phyloP scores from a whole-genome alignment of 495 filamentous ascomycete genomes.

The Tuber borchii region DNA sequence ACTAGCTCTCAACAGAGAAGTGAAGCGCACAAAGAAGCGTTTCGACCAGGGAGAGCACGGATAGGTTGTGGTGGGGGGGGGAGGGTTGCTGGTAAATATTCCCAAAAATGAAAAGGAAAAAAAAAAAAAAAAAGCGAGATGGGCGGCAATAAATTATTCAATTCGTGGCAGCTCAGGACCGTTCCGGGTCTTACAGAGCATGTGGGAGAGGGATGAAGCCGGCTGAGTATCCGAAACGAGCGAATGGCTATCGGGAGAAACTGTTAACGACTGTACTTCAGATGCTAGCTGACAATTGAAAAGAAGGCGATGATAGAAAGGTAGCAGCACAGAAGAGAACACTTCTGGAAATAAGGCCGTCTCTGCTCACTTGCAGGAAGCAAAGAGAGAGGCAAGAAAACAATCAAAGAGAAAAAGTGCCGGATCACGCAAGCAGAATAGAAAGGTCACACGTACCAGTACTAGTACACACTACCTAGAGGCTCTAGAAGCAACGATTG shows the following conservation, averaged over 20 bases:
- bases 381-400: background rate
- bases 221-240: background rate
- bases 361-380: background rate
- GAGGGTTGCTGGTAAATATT: background rate
- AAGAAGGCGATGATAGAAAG: background rate
- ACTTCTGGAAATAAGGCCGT: conserved; percentile 1
- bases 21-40: conserved; percentile 1
- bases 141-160: background rate
- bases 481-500: background rate
- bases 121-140: background rate
- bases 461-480: background rate
- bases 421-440: background rate
- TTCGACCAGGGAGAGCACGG: background rate
- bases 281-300: background rate
- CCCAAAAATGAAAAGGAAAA: background rate
- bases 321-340: background rate
- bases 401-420: background rate
- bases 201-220: background rate
- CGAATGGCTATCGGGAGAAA: conserved; percentile 1
- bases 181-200: background rate
- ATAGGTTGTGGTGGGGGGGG: background rate
- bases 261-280: background rate
- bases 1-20: background rate
- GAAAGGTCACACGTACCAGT: background rate
- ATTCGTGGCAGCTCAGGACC: background rate